Base-by-base conservation (phyloP, 352 stramenopile species). In the Globisporangium apiculatum region DNA sequence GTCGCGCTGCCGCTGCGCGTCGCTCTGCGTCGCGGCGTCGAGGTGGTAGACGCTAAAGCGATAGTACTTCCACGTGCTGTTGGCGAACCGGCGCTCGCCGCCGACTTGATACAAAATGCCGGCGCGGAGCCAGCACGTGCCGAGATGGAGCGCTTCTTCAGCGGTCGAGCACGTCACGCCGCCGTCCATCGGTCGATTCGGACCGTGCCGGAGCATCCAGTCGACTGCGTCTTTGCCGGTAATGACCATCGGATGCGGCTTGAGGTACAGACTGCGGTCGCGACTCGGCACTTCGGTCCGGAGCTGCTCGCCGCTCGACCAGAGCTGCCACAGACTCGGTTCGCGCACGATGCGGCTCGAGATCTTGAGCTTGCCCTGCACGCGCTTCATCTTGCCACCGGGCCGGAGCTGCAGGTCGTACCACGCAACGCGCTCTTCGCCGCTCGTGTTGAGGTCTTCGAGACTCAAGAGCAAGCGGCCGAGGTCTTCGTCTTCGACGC, bases 31-130 rank as follows among this genome's bases (percentile, higher is more conserved):
- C 5, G 54, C 40, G 5, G 67, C 38, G 53, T 95, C 85, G 51
- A 91, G 65, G 48, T 95, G 80, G 52, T 88, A 76, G 5, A 95
- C 81, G 47, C 74, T 83, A 63, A 95, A 95, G 4, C 85, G 83
- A 60, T 95, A 95, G 55, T 95, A 95, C 58, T 91, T 92, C 77
- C 81, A 93, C 53, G 81, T 85, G 55, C 75, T 91, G 64, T 88
- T 93, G 7, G 77, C 71, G 54, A 93, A 93, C 24, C 79, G 75
- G 15, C 66, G 66, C 17, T 91, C 82, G 24, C 81, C 83, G 18
- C 83, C 89, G 3, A 91, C 78, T 31, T 92, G 79, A 40, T 79
- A 75, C 38, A 95, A 66, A 15, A 95, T 72, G 2, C 76, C 76
- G 40, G 77, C 83, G 4, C 82, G 80, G 49, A 95, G 66, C 3